Base-by-base conservation (phyloP, 2,329 filamentous ascomycete genomes). In the Colletotrichum cuscutae region DNA sequence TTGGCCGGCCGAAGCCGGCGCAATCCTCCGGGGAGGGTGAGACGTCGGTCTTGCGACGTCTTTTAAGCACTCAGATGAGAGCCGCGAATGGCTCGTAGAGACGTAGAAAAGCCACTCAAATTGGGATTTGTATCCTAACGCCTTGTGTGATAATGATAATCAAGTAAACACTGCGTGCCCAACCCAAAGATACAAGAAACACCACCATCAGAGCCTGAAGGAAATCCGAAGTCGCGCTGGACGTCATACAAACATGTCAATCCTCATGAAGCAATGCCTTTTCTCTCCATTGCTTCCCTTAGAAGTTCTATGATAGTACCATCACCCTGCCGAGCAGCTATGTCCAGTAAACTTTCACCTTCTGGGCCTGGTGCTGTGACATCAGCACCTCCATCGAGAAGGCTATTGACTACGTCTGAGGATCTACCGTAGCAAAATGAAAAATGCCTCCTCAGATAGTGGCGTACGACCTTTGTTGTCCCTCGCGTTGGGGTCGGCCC, bases 1-100 rank as follows among this genome's bases (percentile, higher is more conserved):
- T 66, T 66, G 32, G 46, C 46, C 56, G 56, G 56, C 68, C 68
- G 68, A 66, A 66, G 68, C 62, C 62, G 68, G 68, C 62, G 35
- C 58, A 13, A 2, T 15, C 37, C 37, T n/a, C 35, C 57, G 57
- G 42, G 13, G 37, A 42, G n/a, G 26, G 58, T 22, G 8, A 7
- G 26, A 63, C 46, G 28, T 12, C n/a, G 46, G 8, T 1, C 28
- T 63, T 24, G n/a, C 7, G 37, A 32, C 42, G 19, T 15, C 15
- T 15, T n/a, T 15, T 46, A 9, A 46, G 42, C 19, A n/a, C 7
- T 7, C 1, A n/a, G 42, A 46, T 8, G 3, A n/a, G 3, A n/a
- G n/a, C 7, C 19, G n/a, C 8, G 42, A 1, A 6, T 19, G 9
- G 13, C 5, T 42, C 37, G 5, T 13, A 6, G 13, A 15, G 1